phyloP scores from a whole-genome alignment of 2,329 filamentous ascomycete species.

The Thyridium curvatum region DNA sequence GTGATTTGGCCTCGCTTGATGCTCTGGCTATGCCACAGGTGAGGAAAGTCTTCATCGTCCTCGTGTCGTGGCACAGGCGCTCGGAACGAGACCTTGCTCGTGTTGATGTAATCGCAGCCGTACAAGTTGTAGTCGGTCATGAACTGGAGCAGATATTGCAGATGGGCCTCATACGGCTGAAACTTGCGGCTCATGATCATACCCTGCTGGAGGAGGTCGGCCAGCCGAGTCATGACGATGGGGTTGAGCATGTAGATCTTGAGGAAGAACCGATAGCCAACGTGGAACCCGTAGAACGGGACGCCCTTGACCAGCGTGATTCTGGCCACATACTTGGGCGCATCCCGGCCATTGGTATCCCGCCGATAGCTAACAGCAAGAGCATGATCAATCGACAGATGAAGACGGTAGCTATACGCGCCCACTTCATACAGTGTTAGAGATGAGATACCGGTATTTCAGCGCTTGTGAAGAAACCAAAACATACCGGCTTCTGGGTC shows the following conservation, averaged over 20 bases:
- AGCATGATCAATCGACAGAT: constrained; percentile 85
- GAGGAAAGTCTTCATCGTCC: constrained; percentile 50
- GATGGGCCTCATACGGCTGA: constrained; percentile 89
- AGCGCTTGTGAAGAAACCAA: no score
- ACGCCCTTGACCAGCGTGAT: constrained; percentile 89
- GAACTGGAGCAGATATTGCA: constrained; percentile 91
- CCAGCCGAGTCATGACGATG: constrained; percentile 74
- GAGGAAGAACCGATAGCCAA: constrained; percentile 84
- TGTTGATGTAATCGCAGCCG: constrained; percentile 82
- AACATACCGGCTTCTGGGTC: constrained; percentile 58
- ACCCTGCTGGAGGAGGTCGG: constrained; percentile 82
- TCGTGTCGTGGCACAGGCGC: constrained; percentile 65
- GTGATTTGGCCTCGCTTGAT: constrained; percentile 55
- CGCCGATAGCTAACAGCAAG: constrained; percentile 78
- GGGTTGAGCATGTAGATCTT: constrained; percentile 96
- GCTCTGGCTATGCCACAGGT: constrained; percentile 76
- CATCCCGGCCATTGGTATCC: constrained; percentile 58
- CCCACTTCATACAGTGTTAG: constrained; percentile 45
- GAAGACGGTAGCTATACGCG: constrained; percentile 69
- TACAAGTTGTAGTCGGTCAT: constrained; percentile 99
- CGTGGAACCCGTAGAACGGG: constrained; percentile 93
- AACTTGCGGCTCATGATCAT: constrained; percentile 77
- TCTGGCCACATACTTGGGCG: constrained; percentile 72
- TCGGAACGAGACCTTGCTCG: constrained; percentile 64
- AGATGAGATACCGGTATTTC: neutral